A percentile compares a stretch with the other conserved stretches of the same genome.
phyloP scores from a whole-genome alignment of 176 grass and related monocot genomes.

The Lolium rigidum region DNA sequence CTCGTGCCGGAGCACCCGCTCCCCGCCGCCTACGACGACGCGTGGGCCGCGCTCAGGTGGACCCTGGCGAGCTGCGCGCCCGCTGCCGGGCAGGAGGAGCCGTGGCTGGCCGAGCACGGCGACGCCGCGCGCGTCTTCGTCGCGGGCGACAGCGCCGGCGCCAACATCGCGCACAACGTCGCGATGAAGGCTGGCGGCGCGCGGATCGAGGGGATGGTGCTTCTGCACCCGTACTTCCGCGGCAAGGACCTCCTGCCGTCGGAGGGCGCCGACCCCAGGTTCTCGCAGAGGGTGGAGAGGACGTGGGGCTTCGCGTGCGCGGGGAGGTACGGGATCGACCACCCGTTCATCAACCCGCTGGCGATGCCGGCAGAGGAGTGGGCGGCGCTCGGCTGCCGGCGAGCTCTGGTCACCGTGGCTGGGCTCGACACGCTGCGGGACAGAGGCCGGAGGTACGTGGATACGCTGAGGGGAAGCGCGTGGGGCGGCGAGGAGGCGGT shows the following conservation, averaged over 20 bases:
- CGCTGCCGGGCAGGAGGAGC: neutral
- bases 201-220: conserved; percentile 44
- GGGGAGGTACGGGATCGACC: conserved; percentile 41
- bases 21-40: conserved; percentile 51
- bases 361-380: conserved; percentile 31
- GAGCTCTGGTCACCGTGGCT: conserved; percentile 53
- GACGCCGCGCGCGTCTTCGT: conserved; percentile 58
- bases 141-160: conserved; percentile 60
- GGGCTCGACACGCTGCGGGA: conserved; percentile 53
- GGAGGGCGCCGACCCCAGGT: neutral
- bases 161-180: conserved; percentile 67
- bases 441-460: conserved; percentile 48
- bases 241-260: conserved; percentile 41
- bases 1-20: conserved; percentile 64
- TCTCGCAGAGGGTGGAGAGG: neutral
- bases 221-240: conserved; percentile 72
- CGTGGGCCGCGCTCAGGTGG: conserved; percentile 58
- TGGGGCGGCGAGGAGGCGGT: conserved; percentile 60
- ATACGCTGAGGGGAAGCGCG: conserved; percentile 51
- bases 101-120: conserved; percentile 62
- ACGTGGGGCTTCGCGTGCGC: conserved; percentile 41
- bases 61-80: neutral
- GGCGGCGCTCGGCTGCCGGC: conserved; percentile 46
- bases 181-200: conserved; percentile 38
- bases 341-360: conserved; percentile 66